A percentile compares a stretch with the other conserved stretches of the same genome.
phyloP scores from a whole-genome alignment of 2,329 filamentous ascomycete species.

The Ploettnerulaceae sp. region DNA sequence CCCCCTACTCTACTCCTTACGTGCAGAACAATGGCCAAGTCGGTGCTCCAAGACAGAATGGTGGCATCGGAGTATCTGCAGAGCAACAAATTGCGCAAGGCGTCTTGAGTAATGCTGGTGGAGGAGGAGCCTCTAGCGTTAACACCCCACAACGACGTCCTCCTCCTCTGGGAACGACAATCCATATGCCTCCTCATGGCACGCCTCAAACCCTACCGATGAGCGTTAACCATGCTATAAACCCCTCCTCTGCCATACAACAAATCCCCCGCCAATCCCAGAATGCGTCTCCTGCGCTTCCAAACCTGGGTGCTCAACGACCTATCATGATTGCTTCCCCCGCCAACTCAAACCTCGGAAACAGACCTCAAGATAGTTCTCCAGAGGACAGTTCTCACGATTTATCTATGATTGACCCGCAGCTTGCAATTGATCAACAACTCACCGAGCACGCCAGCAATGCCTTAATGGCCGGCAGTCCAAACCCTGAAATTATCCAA shows the following conservation, averaged over 20 bases:
- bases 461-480: constrained; percentile 18
- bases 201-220: constrained; percentile 28
- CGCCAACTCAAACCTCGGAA: constrained; percentile 23
- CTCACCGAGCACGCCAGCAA: constrained; percentile 19
- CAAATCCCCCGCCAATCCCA: constrained; percentile 29
- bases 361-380: constrained; percentile 25
- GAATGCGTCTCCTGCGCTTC: constrained; percentile 30
- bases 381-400: constrained; percentile 27
- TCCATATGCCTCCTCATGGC: constrained; percentile 31
- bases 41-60: constrained; percentile 25
- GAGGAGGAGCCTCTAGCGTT: constrained; percentile 21
- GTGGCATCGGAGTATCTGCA: constrained; percentile 27
- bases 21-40: constrained; percentile 25
- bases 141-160: constrained; percentile 32
- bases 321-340: constrained; percentile 29
- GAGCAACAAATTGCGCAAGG: constrained; percentile 35
- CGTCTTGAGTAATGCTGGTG: constrained; percentile 28
- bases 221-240: constrained; percentile 32
- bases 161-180: constrained; percentile 30
- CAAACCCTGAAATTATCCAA: constrained; percentile 21
- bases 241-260: constrained; percentile 14
- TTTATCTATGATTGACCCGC: constrained; percentile 34
- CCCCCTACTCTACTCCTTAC: constrained; percentile 32
- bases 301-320: constrained; percentile 23
- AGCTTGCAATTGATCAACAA: constrained; percentile 31